A percentile compares a stretch with the other conserved stretches of the same genome.
These are phyloP conservation scores for Tylopilus cervinicoccineus DNA, from an alignment of 768 basidiomycete species.

Conservation along the genomic window DNA sequence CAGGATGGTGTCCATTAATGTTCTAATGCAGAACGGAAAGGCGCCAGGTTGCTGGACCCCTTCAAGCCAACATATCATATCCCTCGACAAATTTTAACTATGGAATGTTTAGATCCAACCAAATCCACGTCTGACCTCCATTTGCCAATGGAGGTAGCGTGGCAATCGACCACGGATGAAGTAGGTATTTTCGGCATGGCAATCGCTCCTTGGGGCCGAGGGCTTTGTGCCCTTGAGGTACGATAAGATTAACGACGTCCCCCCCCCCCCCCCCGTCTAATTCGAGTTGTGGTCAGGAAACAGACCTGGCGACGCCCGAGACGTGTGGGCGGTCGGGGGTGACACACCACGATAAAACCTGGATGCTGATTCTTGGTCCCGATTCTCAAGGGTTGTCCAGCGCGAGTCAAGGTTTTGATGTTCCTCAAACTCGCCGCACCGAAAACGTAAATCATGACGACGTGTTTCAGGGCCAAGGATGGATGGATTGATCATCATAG, in stretches of 20 bases:
- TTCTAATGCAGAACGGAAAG: constrained; percentile 2
- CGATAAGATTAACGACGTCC: constrained; percentile 13
- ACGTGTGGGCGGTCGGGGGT: neutral
- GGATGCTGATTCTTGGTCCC: neutral
- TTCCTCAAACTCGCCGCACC: neutral
- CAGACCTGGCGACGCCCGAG: constrained; percentile 1
- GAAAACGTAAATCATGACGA: constrained; percentile 22
- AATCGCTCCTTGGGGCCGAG: constrained; percentile 27
- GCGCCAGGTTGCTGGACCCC: constrained; percentile 2
- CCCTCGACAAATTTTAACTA: constrained; percentile 25
- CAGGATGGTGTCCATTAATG: neutral
- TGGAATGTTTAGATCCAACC: constrained; percentile 13
- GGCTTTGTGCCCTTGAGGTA: constrained; percentile 10
- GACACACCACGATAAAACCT: neutral
- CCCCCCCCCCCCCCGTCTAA: neutral
- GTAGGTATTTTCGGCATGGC: neutral
- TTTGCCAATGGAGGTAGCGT: constrained; percentile 22
- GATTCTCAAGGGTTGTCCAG: neutral
- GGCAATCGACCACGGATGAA: constrained; percentile 20
- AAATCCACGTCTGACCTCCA: constrained; percentile 7
- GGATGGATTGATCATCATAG: too few relatives aligned
- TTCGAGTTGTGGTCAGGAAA: constrained; percentile 3
- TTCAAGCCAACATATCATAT: constrained; percentile 1
- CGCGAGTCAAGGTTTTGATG: neutral
- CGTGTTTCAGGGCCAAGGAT: constrained; percentile 11